Evolutionary conservation across 2,329 filamentous ascomycete species (phyloP).

Genomic region (Knufia petricola): DNA sequence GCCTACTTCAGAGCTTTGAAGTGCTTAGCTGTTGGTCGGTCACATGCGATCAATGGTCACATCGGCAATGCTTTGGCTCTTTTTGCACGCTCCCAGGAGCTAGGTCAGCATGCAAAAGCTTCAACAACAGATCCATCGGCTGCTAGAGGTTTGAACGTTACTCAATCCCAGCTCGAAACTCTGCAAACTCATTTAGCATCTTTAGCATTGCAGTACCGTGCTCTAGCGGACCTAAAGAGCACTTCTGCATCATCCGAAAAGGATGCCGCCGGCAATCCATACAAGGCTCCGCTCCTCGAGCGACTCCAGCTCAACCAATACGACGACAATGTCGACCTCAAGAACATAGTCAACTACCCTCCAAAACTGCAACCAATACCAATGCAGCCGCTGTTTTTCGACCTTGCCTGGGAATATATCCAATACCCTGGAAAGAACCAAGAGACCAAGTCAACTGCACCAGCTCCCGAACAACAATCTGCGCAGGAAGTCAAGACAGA

Average conservation of each 20-base stretch:
- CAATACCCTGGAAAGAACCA: conserved; percentile 62
- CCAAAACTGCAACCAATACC: conserved; percentile 74
- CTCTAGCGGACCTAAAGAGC: conserved; percentile 66
- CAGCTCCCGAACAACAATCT: neutral
- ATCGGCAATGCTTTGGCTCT: conserved; percentile 76
- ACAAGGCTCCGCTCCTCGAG: conserved; percentile 55
- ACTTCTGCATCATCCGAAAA: neutral
- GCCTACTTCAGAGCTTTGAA: conserved; percentile 84
- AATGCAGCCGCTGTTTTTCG: conserved; percentile 90
- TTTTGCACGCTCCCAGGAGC: conserved; percentile 59
- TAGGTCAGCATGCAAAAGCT: conserved; percentile 42
- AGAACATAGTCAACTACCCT: conserved; percentile 77
- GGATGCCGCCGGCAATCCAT: neutral
- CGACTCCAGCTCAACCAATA: conserved; percentile 65
- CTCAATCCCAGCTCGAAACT: conserved; percentile 46
- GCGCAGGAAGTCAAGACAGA: conserved; percentile 23
- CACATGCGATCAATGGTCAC: conserved; percentile 64
- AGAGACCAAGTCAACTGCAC: conserved; percentile 12
- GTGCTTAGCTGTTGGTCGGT: conserved; percentile 76
- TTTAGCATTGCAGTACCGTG: conserved; percentile 71
- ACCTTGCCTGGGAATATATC: conserved; percentile 96
- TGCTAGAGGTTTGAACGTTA: conserved; percentile 61
- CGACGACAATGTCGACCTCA: conserved; percentile 56
- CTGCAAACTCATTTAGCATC: conserved; percentile 56
- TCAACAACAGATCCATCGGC: conserved; percentile 22